phyloP scores from a whole-genome alignment of 768 basidiomycete genomes.

The Fomitopsis serialis region DNA sequence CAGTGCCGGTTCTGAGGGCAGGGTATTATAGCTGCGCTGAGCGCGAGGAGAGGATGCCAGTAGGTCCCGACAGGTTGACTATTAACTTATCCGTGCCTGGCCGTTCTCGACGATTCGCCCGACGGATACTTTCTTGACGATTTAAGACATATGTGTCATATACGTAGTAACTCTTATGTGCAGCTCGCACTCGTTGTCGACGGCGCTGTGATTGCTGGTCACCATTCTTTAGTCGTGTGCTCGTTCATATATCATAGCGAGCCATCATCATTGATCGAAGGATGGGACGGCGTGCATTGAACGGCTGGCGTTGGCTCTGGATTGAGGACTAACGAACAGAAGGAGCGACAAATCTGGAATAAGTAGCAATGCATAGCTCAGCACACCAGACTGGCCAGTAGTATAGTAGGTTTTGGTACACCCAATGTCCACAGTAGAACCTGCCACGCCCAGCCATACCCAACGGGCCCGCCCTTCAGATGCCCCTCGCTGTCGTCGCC shows the following conservation, averaged over 20 bases:
- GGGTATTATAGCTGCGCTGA: too few relatives aligned
- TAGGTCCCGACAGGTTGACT: too few relatives aligned
- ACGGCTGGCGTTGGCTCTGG: too few relatives aligned
- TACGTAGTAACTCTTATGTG: background rate
- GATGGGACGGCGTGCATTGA: too few relatives aligned
- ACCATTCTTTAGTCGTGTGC: too few relatives aligned
- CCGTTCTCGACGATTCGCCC: background rate
- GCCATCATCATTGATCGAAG: too few relatives aligned
- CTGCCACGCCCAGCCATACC: background rate
- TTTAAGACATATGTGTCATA: background rate
- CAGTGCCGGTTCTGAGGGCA: too few relatives aligned
- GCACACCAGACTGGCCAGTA: background rate
- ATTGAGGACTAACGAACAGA: background rate
- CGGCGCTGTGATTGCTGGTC: background rate
- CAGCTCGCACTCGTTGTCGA: background rate
- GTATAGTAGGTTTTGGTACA: conserved; percentile 3
- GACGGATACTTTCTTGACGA: background rate
- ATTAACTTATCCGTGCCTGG: background rate
- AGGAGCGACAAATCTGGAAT: background rate
- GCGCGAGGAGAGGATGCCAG: too few relatives aligned
- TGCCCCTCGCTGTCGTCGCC: background rate
- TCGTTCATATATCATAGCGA: too few relatives aligned
- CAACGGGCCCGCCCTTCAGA: background rate
- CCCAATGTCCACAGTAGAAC: background rate
- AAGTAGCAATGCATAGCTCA: background rate